A percentile compares a stretch with the other conserved stretches of the same genome.
phyloP scores from a whole-genome alignment of 169 alveolate genomes.

The Plasmodium falciparum region DNA sequence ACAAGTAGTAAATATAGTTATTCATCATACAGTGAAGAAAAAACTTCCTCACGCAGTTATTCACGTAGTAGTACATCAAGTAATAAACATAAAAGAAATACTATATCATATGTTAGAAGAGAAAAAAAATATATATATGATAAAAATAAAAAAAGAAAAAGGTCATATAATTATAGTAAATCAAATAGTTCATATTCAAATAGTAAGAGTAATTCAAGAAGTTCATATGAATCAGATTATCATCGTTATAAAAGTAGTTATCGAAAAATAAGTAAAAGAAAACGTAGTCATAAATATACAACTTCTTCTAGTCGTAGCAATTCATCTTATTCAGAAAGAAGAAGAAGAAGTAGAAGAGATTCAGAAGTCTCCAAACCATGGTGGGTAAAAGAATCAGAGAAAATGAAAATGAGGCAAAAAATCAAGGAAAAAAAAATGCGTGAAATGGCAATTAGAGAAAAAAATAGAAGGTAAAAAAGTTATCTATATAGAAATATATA shows the following conservation, averaged over 20 bases:
- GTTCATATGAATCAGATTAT: conserved; percentile 25
- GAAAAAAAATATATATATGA: conserved; percentile 12
- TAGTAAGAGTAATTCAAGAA: conserved; percentile 24
- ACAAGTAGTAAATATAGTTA: conserved; percentile 30
- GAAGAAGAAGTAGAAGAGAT: conserved; percentile 35
- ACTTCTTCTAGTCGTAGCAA: conserved; percentile 23
- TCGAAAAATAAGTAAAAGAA: conserved; percentile 2
- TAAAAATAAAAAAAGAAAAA: conserved; percentile 9
- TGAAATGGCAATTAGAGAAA: conserved; percentile 40
- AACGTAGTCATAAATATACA: neutral
- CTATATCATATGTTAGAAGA: neutral
- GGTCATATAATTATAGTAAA: neutral
- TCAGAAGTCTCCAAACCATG: conserved; percentile 52
- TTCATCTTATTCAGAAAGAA: conserved; percentile 23
- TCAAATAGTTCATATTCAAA: conserved; percentile 7
- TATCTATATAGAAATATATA: neutral
- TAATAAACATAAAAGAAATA: neutral
- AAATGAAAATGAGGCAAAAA: conserved; percentile 65
- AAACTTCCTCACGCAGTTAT: conserved; percentile 3
- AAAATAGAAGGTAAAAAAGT: conserved; percentile 6
- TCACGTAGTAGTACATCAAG: conserved; percentile 12
- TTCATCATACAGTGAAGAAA: conserved; percentile 8
- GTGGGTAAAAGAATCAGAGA: conserved; percentile 72
- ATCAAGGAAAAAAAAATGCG: conserved; percentile 57
- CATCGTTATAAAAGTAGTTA: neutral